Base-by-base conservation (phyloP, 345 rosid genomes). In the Nasturtium officinale region DNA sequence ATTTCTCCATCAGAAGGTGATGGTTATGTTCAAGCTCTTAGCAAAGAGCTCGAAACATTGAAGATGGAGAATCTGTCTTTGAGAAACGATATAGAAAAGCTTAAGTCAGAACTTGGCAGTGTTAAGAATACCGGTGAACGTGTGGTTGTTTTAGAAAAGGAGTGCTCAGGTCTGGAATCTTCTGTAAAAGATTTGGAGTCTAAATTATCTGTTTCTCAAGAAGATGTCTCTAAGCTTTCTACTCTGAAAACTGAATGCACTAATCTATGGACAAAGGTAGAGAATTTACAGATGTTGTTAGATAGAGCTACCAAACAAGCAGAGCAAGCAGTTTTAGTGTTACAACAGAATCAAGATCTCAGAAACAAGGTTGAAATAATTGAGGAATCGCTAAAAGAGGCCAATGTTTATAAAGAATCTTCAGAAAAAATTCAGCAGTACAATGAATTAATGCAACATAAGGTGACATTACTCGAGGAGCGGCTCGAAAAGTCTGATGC, bases 271-370 rank as follows among this genome's bases (percentile, higher is more conserved):
- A 83, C 76, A 42, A 91, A 86, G 83, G 96, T 89, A 38, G 93
- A 83, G 78, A 81, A 54, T 74, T 80, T 91, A 74, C 96, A 95
- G 80, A 62, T 65, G 15, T 43, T 90, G 80, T 70, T 88, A 30
- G 86, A 89, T 78, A 87, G 84, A 80, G 84, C 96, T 21, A 86
- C 96, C 13, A 80, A 80, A 74, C 93, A 88, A 81, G 99, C 89
- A 50, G 96, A 91, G 80, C 96, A 91, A 77, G 89, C 97, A 37
- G 78, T 86, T 76, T 43, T 81, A 46, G 92, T 83, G 78, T 81
- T 87, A 60, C 91, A 95, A 80, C 85, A 91, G 87, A 95, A 88
- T 74, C 91, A 86, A 73, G 99, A 88, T 54, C 88, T 95, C 61
- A 76, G 80, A 56, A 84, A 73, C 67, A 91, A 87, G 84, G 96